phyloP scores from a whole-genome alignment of 2,329 filamentous ascomycete species.

The Exophiala dermatitidis region DNA sequence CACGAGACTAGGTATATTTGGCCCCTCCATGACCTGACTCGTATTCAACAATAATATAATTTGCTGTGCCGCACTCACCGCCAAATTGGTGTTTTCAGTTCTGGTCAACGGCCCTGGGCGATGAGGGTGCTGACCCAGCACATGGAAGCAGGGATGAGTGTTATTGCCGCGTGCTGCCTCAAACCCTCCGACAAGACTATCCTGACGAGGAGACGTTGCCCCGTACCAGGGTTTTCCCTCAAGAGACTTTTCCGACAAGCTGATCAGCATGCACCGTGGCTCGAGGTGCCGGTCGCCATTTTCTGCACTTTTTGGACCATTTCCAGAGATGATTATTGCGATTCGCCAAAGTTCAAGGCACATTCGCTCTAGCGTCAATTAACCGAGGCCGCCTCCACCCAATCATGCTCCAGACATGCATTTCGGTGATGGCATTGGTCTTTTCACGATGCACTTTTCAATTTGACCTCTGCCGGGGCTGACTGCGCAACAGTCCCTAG shows the following conservation, averaged over 20 bases:
- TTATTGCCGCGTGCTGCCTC: not conserved
- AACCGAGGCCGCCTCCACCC: constrained; percentile 2
- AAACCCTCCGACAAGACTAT: too few species aligned
- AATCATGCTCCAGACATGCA: constrained; percentile 4
- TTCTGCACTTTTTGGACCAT: constrained; percentile 1
- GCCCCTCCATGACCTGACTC: too few species aligned
- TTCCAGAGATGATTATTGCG: constrained; percentile 10
- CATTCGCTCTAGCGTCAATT: constrained; percentile 1
- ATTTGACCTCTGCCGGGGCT: constrained; percentile 1
- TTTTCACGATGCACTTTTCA: constrained; percentile 1
- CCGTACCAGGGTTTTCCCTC: too few species aligned
- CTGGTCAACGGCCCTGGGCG: too few species aligned
- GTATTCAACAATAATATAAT: not conserved
- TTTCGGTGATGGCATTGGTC: constrained; percentile 11
- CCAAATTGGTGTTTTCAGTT: not conserved
- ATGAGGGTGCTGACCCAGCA: not conserved
- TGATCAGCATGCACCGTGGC: not conserved
- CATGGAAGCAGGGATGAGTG: not conserved
- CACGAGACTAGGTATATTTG: not conserved
- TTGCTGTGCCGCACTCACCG: not conserved
- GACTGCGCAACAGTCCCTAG: not conserved
- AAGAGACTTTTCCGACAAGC: not conserved
- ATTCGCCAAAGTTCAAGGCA: constrained; percentile 9
- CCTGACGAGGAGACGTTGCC: too few species aligned
- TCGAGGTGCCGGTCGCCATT: not conserved